These are phyloP conservation scores for Schoenoplectus triqueter DNA, from an alignment of 202 grass and related monocot genomes.

Conservation along the genomic window DNA sequence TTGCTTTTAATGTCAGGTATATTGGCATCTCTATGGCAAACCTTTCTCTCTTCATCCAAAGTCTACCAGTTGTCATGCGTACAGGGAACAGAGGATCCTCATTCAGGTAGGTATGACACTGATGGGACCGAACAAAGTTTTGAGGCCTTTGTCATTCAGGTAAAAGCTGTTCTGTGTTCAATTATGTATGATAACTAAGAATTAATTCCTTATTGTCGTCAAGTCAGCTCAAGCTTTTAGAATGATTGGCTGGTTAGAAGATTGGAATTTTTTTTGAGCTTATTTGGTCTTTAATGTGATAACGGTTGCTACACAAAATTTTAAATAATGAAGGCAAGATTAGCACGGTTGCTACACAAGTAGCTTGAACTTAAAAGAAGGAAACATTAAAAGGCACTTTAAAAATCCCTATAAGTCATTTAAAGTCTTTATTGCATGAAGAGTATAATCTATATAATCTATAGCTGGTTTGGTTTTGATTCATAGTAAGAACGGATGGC, in stretches of 20 bases:
- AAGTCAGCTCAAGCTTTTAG: conserved; percentile 14
- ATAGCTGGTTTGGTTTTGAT: conserved; percentile 6
- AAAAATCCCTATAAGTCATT: neutral
- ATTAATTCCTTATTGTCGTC: neutral
- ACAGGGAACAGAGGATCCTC: conserved; percentile 64
- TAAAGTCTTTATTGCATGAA: neutral
- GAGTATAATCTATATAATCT: conserved; percentile 1
- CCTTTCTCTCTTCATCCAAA: conserved; percentile 76
- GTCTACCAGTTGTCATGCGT: conserved; percentile 77
- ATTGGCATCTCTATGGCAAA: conserved; percentile 88
- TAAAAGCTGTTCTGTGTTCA: conserved; percentile 42
- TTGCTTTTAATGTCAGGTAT: conserved; percentile 57
- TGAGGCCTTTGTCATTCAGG: conserved; percentile 89
- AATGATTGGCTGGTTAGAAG: neutral
- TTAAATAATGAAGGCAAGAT: neutral
- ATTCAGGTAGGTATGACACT: conserved; percentile 80
- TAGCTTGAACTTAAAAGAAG: neutral
- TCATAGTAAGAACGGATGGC: neutral
- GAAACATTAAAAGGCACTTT: conserved; percentile 1
- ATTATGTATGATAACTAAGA: neutral
- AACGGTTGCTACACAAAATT: neutral
- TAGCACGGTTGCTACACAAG: neutral
- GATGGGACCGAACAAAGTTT: conserved; percentile 92
- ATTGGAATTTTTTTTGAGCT: neutral
- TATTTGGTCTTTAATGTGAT: neutral